phyloP scores from a whole-genome alignment of 78 protist genomes.

The Dictyostelium discoideum region DNA sequence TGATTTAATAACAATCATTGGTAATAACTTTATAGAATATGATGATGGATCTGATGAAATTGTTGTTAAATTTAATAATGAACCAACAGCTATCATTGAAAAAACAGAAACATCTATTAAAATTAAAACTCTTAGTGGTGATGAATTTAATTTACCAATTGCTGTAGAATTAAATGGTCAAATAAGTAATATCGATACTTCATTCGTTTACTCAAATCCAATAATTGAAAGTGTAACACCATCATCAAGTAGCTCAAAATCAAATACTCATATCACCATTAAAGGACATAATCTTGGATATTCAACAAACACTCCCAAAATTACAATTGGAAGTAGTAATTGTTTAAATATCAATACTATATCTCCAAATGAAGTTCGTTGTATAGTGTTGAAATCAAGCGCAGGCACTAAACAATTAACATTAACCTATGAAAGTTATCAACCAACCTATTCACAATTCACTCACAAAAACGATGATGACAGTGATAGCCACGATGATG shows the following conservation, averaged over 20 bases:
- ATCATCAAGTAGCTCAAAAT: not conserved
- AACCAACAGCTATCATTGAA: not conserved
- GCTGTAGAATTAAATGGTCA: not conserved
- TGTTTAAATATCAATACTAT: not conserved
- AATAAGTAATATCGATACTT: not conserved
- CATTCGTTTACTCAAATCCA: not conserved
- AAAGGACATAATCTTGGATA: not conserved
- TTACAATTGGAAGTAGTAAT: not conserved
- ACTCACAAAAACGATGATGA: not conserved
- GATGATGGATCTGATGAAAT: not conserved
- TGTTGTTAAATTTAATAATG: not conserved
- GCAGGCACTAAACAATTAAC: not conserved
- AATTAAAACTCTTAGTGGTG: not conserved
- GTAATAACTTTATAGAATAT: slow-evolving; percentile 19
- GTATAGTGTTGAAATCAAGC: not conserved
- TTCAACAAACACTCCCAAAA: not conserved
- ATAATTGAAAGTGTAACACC: not conserved
- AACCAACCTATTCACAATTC: not conserved
- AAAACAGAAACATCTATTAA: not conserved
- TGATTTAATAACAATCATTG: not conserved
- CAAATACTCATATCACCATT: not conserved
- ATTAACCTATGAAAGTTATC: not conserved
- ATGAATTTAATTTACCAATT: not conserved
- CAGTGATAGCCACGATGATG: not conserved
- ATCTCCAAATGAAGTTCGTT: not conserved